Percentiles rank a stretch among this genome's conserved stretches.
Evolutionary conservation across 139 green algal genomes (phyloP).

Genomic region (Microglena sp.): DNA sequence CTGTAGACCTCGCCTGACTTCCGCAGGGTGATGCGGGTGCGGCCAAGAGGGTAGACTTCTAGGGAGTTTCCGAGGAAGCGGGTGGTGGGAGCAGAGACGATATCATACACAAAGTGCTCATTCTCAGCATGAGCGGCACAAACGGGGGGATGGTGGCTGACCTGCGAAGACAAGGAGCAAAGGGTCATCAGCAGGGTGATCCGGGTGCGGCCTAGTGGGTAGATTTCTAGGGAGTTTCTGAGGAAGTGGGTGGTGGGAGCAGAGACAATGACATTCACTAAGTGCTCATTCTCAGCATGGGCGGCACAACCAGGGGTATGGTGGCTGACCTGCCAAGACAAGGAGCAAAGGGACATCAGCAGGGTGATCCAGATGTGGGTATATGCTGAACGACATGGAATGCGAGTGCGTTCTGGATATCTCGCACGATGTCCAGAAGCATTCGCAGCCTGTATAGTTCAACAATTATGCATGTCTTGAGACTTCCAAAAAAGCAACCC

Average conservation of each 20-base stretch:
- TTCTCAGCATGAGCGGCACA: slow-evolving; percentile 81
- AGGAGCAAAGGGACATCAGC: no score
- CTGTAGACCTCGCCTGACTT: slow-evolving; percentile 66
- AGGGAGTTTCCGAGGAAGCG: slow-evolving; percentile 96
- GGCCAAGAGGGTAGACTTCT: slow-evolving; percentile 84
- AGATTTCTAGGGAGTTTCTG: slow-evolving; percentile 94
- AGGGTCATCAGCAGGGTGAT: neutral
- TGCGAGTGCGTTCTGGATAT: no score
- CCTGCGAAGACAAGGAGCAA: slow-evolving; percentile 3
- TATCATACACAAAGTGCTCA: slow-evolving; percentile 79
- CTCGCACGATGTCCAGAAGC: no score
- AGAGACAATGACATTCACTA: slow-evolving; percentile 87
- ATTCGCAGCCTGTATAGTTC: no score
- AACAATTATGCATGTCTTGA: neutral
- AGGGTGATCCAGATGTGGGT: slow-evolving; percentile 4
- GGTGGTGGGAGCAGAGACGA: slow-evolving; percentile 87
- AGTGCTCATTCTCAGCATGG: slow-evolving; percentile 79
- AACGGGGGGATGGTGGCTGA: slow-evolving; percentile 36
- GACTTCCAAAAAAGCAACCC: no score
- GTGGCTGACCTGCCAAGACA: slow-evolving; percentile 12
- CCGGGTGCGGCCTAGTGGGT: slow-evolving; percentile 73
- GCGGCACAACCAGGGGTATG: slow-evolving; percentile 55
- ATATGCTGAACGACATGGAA: no score
- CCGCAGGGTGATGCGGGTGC: slow-evolving; percentile 78
- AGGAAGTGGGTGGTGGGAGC: slow-evolving; percentile 94